Evolutionary conservation across 202 grass and related monocot genomes (phyloP).

Genomic region (Alloteropsis angusta): DNA sequence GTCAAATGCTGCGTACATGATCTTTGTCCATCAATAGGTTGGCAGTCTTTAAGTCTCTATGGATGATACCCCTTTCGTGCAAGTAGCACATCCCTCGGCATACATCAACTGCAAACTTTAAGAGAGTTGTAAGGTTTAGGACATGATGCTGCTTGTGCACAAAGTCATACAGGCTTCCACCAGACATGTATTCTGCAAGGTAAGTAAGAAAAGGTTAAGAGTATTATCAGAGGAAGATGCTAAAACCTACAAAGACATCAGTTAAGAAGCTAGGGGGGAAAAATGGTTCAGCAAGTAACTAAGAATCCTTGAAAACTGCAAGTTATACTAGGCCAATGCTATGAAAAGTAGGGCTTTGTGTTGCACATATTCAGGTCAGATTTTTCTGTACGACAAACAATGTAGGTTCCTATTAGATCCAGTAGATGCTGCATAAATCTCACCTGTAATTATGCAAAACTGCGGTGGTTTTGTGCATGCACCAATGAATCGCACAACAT

Average conservation of each 20-base stretch:
- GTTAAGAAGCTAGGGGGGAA: slow-evolving; percentile 7
- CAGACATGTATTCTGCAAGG: slow-evolving; percentile 83
- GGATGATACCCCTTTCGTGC: slow-evolving; percentile 81
- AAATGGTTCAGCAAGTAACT: slow-evolving; percentile 10
- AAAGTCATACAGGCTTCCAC: slow-evolving; percentile 84
- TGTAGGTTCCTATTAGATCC: neutral
- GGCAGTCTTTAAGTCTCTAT: slow-evolving; percentile 91
- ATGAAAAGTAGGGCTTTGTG: neutral
- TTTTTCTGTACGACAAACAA: neutral
- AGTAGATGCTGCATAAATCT: slow-evolving; percentile 16
- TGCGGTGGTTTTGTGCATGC: slow-evolving; percentile 76
- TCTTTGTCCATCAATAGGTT: slow-evolving; percentile 95
- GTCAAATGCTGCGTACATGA: slow-evolving; percentile 39
- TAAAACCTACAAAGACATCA: neutral
- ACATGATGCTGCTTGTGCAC: slow-evolving; percentile 65
- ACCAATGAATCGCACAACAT: slow-evolving; percentile 84
- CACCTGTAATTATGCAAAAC: slow-evolving; percentile 94
- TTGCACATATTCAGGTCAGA: neutral
- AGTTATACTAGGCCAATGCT: neutral
- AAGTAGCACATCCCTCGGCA: slow-evolving; percentile 88
- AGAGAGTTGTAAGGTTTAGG: slow-evolving; percentile 47
- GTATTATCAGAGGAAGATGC: neutral
- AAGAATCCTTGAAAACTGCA: neutral
- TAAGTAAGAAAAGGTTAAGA: neutral
- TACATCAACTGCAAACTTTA: slow-evolving; percentile 85